Base-by-base conservation (phyloP, 2,329 filamentous ascomycete genomes). In the Aureobasidium sp. region DNA sequence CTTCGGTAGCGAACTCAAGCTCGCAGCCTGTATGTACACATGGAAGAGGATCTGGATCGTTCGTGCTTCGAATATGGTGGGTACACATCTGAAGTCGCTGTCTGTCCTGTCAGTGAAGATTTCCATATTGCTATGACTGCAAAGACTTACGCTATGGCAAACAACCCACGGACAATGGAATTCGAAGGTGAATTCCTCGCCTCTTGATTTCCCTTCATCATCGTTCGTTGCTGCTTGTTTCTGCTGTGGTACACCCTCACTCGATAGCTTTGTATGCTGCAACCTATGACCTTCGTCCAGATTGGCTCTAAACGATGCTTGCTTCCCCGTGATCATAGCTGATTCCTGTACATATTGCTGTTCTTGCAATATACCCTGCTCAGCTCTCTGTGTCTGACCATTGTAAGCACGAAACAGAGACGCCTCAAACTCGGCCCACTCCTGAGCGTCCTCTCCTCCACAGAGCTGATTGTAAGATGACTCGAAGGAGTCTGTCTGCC, bases 21-120 rank as follows among this genome's bases (percentile, higher is more conserved):
- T 58, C 51, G 47, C 69, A 71, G 23, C 65, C 64, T 10, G 60
- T 63, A 44, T 71, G 70, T 29, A 67, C 65, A 51, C 70, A 70
- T 29, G 46, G 47, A 3, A 65, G 41, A 9, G 51, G 42, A 8
- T 51, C 23, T 6, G 26, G 7, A 13, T 15, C 26, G 13, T 53
- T 29, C 1, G 27, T 39, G 5, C 46, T 48, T 52, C 39, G 58
- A 27, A 46, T 46, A 17, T 61, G 29, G 15, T 48, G 29, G n/a
- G 58, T 20, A 15, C 48, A 61, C 17, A 39, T 46, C 20, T 61
- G 47, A 6, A 61, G 39, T 50, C 27, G n/a, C 48, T 51, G 23
- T 27, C 3, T 4, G 12, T 27, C 26, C n/a, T 29, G 32, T 61
- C 23, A 51, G 41, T 17, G n/a, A 55, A 29, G 5, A 7, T 17